A percentile compares a stretch with the other conserved stretches of the same genome.
These are phyloP conservation scores for Petunia axillaris DNA, from an alignment of 257 asterid genomes.

Conservation along the genomic window DNA sequence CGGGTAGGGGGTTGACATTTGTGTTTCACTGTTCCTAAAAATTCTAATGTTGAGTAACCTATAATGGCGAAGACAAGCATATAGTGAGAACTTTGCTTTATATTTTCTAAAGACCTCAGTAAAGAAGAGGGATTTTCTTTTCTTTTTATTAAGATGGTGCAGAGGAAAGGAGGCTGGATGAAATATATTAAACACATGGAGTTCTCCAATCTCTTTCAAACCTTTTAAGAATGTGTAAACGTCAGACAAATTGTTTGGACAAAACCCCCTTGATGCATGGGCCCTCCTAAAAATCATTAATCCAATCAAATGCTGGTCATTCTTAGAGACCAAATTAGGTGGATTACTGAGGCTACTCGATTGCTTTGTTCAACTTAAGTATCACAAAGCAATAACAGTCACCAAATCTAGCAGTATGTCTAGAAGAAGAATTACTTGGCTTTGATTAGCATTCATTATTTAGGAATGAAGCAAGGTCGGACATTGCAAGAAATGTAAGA, in stretches of 20 bases:
- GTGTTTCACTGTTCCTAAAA: too few relatives aligned
- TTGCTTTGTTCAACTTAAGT: neutral
- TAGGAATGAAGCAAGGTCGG: neutral
- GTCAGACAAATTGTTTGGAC: neutral
- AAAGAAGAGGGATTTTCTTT: neutral
- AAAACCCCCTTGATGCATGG: neutral
- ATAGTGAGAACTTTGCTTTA: too few relatives aligned
- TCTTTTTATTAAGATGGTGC: conserved; percentile 1
- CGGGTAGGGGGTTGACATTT: too few relatives aligned
- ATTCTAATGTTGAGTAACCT: too few relatives aligned
- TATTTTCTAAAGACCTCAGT: neutral
- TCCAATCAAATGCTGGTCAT: neutral
- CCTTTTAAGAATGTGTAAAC: neutral
- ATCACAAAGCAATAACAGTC: neutral
- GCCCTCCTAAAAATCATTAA: neutral
- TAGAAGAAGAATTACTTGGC: neutral
- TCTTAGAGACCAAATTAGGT: neutral
- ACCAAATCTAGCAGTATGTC: neutral
- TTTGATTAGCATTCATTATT: neutral
- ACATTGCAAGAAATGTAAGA: conserved; percentile 2
- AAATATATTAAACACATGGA: conserved; percentile 14
- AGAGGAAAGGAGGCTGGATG: neutral
- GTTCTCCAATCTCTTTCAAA: neutral
- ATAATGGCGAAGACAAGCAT: too few relatives aligned
- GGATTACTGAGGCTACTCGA: neutral